A percentile compares a stretch with the other conserved stretches of the same genome.
phyloP scores from a whole-genome alignment of 148 eudicot species.

The Beta vulgaris region DNA sequence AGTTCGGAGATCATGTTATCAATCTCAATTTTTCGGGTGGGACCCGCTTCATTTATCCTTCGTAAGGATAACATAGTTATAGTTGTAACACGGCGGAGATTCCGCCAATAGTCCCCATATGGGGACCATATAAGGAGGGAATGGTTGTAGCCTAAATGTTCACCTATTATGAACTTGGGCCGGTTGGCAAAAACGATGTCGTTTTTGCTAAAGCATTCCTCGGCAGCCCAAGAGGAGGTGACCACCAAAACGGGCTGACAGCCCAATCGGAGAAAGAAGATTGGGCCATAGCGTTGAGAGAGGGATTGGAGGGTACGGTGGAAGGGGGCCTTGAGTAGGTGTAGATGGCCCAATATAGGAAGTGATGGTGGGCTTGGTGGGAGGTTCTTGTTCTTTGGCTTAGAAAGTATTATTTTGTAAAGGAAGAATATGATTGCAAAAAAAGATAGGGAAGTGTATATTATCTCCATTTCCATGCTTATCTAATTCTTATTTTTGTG shows the following conservation, averaged over 20 bases:
- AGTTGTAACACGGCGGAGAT: slow-evolving; percentile 27
- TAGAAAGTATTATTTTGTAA: background rate
- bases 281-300: slow-evolving; percentile 27
- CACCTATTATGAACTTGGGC: slow-evolving; percentile 18
- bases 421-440: slow-evolving; percentile 5
- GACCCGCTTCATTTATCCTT: slow-evolving; percentile 18
- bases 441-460: background rate
- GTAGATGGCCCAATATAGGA: slow-evolving; percentile 39
- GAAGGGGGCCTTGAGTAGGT: slow-evolving; percentile 31
- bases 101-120: slow-evolving; percentile 36
- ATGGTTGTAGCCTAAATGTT: slow-evolving; percentile 26
- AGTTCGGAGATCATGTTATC: slow-evolving; percentile 15
- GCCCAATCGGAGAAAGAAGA: slow-evolving; percentile 28
- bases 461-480: slow-evolving; percentile 9
- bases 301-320: slow-evolving; percentile 23
- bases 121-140: slow-evolving; percentile 25
- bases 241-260: slow-evolving; percentile 19
- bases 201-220: slow-evolving; percentile 31
- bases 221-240: slow-evolving; percentile 29
- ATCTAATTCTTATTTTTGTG: background rate
- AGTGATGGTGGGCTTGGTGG: slow-evolving; percentile 40
- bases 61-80: slow-evolving; percentile 20
- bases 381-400: slow-evolving; percentile 8
- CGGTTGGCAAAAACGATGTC: slow-evolving; percentile 32
- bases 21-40: slow-evolving; percentile 20